Evolutionary conservation across 2,329 filamentous ascomycete species (phyloP).

Genomic region (Lojkania enalia): DNA sequence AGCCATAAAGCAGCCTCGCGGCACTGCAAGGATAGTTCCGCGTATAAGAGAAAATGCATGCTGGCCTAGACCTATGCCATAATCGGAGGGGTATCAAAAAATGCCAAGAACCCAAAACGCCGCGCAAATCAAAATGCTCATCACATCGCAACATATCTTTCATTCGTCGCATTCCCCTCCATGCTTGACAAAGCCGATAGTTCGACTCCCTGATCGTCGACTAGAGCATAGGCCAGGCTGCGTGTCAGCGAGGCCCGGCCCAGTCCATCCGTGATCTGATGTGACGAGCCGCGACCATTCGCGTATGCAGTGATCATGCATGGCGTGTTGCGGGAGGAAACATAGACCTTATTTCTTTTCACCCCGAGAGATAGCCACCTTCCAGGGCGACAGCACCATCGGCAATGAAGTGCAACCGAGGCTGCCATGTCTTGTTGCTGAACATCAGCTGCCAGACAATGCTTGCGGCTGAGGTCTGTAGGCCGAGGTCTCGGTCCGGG

Average conservation of each 20-base stretch:
- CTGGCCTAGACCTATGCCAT: conserved; percentile 17
- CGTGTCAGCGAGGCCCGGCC: conserved; percentile 4
- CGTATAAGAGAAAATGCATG: conserved; percentile 24
- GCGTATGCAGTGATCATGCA: conserved; percentile 16
- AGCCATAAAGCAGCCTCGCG: conserved; percentile 31
- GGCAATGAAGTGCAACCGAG: too few species aligned
- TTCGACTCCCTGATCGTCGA: neutral
- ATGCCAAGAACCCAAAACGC: conserved; percentile 16
- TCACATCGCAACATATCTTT: conserved; percentile 8
- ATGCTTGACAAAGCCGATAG: neutral
- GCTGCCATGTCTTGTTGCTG: too few species aligned
- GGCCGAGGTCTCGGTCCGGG: too few species aligned
- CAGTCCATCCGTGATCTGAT: conserved; percentile 11
- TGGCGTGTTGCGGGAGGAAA: too few species aligned
- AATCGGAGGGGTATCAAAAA: conserved; percentile 23
- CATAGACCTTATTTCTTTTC: too few species aligned
- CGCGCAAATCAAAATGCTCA: neutral
- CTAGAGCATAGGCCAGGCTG: neutral
- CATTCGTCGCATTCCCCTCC: neutral
- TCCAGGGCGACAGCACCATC: too few species aligned
- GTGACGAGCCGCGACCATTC: conserved; percentile 10
- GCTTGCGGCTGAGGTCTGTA: too few species aligned
- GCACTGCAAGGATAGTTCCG: conserved; percentile 25
- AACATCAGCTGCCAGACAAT: too few species aligned
- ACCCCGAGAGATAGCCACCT: too few species aligned